These are phyloP conservation scores for Calocybe gangraenosa DNA, from an alignment of 768 basidiomycete genomes.

Conservation along the genomic window DNA sequence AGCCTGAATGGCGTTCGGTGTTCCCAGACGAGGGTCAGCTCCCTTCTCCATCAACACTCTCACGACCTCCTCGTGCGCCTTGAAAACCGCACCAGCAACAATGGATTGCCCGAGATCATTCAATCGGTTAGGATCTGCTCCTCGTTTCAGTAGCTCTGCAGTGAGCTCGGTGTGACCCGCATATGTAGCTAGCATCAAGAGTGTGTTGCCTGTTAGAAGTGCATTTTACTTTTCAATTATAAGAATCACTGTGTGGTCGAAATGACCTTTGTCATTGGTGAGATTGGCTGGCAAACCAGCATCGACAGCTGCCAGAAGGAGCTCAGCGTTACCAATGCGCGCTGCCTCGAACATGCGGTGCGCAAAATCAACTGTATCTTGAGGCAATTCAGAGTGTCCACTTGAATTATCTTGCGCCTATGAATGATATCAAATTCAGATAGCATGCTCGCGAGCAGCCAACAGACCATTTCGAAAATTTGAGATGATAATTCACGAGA, in stretches of 20 bases:
- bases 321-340: constrained; percentile 47
- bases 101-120: constrained; percentile 75
- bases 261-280: constrained; percentile 64
- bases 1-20: constrained; percentile 64
- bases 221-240: background rate
- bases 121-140: constrained; percentile 61
- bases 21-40: constrained; percentile 64
- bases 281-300: constrained; percentile 70
- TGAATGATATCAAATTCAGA: background rate
- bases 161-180: constrained; percentile 57
- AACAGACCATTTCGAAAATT: constrained; percentile 7
- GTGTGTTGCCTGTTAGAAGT: constrained; percentile 73
- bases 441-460: background rate
- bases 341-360: constrained; percentile 75
- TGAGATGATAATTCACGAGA: background rate
- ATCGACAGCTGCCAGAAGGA: constrained; percentile 58
- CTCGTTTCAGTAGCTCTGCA: constrained; percentile 46
- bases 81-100: constrained; percentile 76
- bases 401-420: background rate
- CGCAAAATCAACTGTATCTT: constrained; percentile 51
- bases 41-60: constrained; percentile 46
- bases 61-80: constrained; percentile 61
- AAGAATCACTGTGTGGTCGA: background rate
- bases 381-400: constrained; percentile 23
- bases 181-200: constrained; percentile 78